These are phyloP conservation scores for grape (Vitis vinifera) DNA, from an alignment of 164 flowering plant species.

Conservation along the genomic window ASM3070453v1 NC_081809.1:3414001-3414500, in stretches of 20 bases:
- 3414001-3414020: background rate
- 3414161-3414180: slow-evolving; percentile 28
- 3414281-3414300: slow-evolving; percentile 45
- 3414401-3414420: background rate
- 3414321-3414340: background rate
- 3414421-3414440: background rate
- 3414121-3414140: slow-evolving; percentile 44
- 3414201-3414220: slow-evolving; percentile 44
- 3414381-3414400: background rate
- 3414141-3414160: slow-evolving; percentile 50
- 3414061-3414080: background rate
- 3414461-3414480: background rate
- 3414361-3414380: background rate
- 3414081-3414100: slow-evolving; percentile 37
- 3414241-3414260: slow-evolving; percentile 29
- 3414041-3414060: background rate
- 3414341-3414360: background rate
- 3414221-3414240: slow-evolving; percentile 51
- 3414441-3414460: background rate
- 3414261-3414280: slow-evolving; percentile 39
- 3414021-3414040: background rate
- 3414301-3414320: background rate
- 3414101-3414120: slow-evolving; percentile 31
- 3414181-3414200: slow-evolving; percentile 33
- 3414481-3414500: background rate